These are phyloP conservation scores for Strobilomyces dryophilus DNA, from an alignment of 768 basidiomycete genomes.

Conservation along the genomic window DNA sequence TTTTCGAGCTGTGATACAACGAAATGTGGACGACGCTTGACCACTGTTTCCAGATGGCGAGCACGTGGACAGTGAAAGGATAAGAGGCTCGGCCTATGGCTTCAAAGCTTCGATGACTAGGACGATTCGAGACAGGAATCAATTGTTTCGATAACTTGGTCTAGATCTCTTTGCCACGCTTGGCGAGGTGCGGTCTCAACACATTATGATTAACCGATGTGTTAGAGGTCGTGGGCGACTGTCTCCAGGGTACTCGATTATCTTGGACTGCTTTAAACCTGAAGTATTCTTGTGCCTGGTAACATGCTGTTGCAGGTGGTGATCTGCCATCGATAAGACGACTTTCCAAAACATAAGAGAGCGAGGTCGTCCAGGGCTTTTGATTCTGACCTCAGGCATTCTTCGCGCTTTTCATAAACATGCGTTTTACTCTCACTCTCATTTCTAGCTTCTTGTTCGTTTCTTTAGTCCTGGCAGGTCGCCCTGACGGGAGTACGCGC, in stretches of 20 bases:
- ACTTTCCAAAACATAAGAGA: not conserved
- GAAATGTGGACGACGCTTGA: too few species aligned
- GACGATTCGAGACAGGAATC: too few species aligned
- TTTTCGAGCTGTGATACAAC: too few species aligned
- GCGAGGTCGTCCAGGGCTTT: too few species aligned
- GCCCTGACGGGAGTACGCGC: not conserved
- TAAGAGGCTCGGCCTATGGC: too few species aligned
- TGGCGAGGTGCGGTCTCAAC: not conserved
- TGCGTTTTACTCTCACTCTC: not conserved
- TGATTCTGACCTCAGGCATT: not conserved
- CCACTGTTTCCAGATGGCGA: too few species aligned
- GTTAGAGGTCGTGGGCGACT: not conserved
- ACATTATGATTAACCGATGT: not conserved
- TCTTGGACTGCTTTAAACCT: not conserved
- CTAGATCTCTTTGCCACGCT: too few species aligned
- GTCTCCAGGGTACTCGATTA: too few species aligned
- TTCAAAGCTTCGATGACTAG: too few species aligned
- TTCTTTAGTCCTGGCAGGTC: not conserved
- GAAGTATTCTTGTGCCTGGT: not conserved
- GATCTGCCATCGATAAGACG: not conserved
- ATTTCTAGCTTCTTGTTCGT: not conserved
- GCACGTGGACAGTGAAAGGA: too few species aligned
- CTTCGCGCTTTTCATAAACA: not conserved
- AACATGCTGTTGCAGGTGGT: not conserved
- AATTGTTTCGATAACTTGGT: too few species aligned